phyloP scores from a whole-genome alignment of 2,329 filamentous ascomycete species.

The Neofusicoccum umdonicola region DNA sequence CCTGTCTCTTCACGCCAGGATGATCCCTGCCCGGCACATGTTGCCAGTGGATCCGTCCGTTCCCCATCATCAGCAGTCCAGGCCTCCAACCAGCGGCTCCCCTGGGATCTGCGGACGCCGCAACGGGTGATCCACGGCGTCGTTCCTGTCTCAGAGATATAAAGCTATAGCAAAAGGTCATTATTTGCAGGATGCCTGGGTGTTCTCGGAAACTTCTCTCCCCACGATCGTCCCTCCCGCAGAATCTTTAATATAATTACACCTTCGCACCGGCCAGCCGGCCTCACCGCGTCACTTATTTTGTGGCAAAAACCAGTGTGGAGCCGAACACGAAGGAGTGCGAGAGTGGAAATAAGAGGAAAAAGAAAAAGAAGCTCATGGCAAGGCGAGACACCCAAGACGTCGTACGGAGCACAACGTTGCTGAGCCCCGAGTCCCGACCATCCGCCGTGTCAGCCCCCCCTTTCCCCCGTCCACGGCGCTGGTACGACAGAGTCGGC shows the following conservation, averaged over 20 bases:
- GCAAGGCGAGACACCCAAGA: no score
- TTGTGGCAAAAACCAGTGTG: no score
- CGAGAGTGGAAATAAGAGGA: no score
- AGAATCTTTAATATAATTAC: not conserved
- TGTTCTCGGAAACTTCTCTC: not conserved
- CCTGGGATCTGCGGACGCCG: not conserved
- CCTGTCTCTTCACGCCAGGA: not conserved
- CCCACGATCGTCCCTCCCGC: not conserved
- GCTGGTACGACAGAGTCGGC: no score
- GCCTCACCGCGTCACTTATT: no score
- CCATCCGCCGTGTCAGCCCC: no score
- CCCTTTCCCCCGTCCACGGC: no score
- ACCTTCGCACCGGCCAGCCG: not conserved
- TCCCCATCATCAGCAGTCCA: no score
- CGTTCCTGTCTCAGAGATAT: not conserved
- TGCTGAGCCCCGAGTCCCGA: no score
- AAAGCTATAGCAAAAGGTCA: not conserved
- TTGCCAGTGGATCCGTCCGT: not conserved
- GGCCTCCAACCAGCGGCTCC: not conserved
- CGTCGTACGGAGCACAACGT: no score
- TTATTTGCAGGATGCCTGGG: not conserved
- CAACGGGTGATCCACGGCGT: not conserved
- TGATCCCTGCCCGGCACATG: not conserved
- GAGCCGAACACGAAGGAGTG: no score
- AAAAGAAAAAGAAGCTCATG: no score